phyloP scores from a whole-genome alignment of 2,329 filamentous ascomycete species.

The Aspergillus carbonarius region DNA sequence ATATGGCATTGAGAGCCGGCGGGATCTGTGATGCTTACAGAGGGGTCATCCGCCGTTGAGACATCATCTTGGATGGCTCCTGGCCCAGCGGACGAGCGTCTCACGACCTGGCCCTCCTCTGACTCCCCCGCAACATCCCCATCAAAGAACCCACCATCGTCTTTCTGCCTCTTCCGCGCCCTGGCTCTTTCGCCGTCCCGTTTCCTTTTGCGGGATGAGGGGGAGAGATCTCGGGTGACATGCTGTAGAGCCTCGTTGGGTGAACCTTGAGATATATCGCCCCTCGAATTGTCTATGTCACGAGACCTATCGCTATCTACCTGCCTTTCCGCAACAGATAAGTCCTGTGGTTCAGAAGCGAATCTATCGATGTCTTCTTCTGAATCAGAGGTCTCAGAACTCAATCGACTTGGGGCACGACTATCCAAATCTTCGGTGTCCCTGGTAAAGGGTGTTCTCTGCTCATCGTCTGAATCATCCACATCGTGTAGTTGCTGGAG shows the following conservation, averaged over 20 bases:
- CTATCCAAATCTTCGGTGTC: slow-evolving; percentile 88
- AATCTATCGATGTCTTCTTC: slow-evolving; percentile 46
- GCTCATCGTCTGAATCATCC: slow-evolving; percentile 85
- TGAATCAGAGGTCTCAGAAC: slow-evolving; percentile 52
- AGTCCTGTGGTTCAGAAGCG: slow-evolving; percentile 26
- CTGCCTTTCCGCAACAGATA: slow-evolving; percentile 18
- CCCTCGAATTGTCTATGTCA: slow-evolving; percentile 19
- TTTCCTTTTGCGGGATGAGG: slow-evolving; percentile 69
- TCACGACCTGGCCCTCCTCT: background rate
- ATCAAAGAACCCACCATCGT: slow-evolving; percentile 77
- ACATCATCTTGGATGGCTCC: background rate
- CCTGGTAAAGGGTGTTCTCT: slow-evolving; percentile 62
- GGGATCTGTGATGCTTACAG: background rate
- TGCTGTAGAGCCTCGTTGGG: slow-evolving; percentile 26
- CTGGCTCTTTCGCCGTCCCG: slow-evolving; percentile 67
- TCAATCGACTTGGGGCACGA: slow-evolving; percentile 71
- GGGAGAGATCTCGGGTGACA: slow-evolving; percentile 52
- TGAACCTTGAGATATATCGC: slow-evolving; percentile 22
- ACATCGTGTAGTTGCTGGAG: slow-evolving; percentile 73
- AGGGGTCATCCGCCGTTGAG: background rate
- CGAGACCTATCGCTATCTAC: slow-evolving; percentile 5
- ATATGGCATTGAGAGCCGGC: background rate
- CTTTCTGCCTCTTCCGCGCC: slow-evolving; percentile 76
- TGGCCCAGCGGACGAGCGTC: background rate
- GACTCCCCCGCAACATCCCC: slow-evolving; percentile 41